Percentiles rank a stretch among this genome's conserved stretches.
Conservation (phyloP, 257 asterid genomes). For the Voacanga thouarsii region DNA sequence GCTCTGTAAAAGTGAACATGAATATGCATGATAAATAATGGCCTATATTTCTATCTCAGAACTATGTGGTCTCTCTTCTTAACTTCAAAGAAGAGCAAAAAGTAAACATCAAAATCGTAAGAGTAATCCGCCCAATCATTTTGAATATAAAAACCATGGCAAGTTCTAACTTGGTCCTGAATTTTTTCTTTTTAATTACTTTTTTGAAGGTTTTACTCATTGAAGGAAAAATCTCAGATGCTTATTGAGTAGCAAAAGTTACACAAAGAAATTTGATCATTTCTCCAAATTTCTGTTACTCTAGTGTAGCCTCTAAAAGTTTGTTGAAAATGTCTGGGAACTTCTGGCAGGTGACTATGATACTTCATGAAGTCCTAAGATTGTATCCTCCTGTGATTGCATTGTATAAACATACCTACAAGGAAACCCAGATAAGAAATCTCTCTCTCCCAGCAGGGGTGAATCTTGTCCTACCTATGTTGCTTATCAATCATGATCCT, state of each 20-base stretch:
- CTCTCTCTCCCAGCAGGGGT: constrained; percentile 39
- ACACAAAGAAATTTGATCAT: not conserved
- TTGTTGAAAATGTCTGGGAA: not conserved
- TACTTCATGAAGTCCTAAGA: constrained; percentile 47
- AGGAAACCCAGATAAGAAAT: constrained; percentile 39
- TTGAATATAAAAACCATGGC: not conserved
- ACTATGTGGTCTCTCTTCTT: not conserved
- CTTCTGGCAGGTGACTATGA: constrained; percentile 41
- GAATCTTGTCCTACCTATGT: constrained; percentile 37
- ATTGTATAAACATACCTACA: constrained; percentile 32
- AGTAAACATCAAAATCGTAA: not conserved
- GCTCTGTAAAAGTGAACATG: too few species aligned
- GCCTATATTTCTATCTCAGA: too few species aligned
- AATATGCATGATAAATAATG: too few species aligned
- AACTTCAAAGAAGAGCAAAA: not conserved
- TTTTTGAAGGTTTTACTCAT: not conserved
- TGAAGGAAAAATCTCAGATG: not conserved
- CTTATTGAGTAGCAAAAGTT: not conserved
- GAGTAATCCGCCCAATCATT: not conserved
- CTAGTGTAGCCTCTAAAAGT: not conserved
- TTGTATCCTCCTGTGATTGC: constrained; percentile 52
- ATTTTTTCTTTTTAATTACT: not conserved
- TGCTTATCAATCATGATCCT: constrained; percentile 41
- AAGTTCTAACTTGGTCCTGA: not conserved
- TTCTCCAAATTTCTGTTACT: not conserved